Conservation (phyloP, 257 asterid genomes). For the Primulina huaijiensis region DNA sequence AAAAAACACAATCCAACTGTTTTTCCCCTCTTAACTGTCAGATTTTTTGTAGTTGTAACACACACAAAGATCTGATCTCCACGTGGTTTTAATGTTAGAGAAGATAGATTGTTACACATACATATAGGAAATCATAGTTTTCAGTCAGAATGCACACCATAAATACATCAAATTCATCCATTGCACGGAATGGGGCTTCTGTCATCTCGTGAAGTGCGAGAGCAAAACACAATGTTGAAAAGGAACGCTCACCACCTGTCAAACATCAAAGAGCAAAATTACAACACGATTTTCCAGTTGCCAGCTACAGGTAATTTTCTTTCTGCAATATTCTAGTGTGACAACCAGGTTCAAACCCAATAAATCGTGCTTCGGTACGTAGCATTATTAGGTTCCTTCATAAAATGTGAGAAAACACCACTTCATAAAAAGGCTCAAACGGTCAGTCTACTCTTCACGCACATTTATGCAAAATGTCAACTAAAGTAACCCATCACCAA, state of each 20-base stretch:
- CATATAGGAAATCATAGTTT: constrained; percentile 4
- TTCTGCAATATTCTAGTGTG: background rate
- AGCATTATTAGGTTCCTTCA: background rate
- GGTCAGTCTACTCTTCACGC: background rate
- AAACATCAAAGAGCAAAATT: constrained; percentile 23
- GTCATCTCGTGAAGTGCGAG: constrained; percentile 99
- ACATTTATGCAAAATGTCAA: no score
- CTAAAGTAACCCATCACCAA: no score
- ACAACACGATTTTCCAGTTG: background rate
- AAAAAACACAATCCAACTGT: background rate
- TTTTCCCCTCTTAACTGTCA: background rate
- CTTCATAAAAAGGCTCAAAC: background rate
- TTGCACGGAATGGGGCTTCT: constrained; percentile 97
- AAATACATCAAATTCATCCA: constrained; percentile 98
- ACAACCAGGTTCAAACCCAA: background rate
- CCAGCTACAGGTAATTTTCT: background rate
- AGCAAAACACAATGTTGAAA: constrained; percentile 92
- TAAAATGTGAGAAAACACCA: background rate
- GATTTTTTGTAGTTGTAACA: background rate
- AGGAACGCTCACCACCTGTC: constrained; percentile 96
- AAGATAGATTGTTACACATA: background rate
- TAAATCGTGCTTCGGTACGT: background rate
- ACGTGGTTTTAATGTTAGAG: background rate
- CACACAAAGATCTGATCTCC: background rate
- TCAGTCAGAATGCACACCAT: constrained; percentile 52